Conservation (phyloP, 192 early-diverging fungal genomes). For the Coemansia sp. region DNA sequence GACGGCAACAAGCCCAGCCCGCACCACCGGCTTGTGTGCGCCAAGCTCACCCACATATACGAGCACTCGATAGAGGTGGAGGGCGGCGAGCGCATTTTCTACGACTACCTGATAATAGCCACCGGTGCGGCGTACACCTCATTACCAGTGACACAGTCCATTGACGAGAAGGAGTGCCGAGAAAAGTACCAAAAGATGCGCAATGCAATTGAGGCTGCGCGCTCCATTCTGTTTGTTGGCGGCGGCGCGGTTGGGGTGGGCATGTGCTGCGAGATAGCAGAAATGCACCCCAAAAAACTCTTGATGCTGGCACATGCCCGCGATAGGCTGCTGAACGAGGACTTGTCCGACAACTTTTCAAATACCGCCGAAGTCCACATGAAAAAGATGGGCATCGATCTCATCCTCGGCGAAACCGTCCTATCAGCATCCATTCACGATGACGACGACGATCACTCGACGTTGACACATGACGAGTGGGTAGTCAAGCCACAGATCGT, state of each 20-base stretch:
- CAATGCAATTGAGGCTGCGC: constrained; percentile 51
- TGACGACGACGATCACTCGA: not conserved
- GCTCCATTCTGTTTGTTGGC: constrained; percentile 62
- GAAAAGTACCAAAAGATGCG: constrained; percentile 36
- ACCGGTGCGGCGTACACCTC: constrained; percentile 61
- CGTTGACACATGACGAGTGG: constrained; percentile 6
- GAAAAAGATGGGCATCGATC: constrained; percentile 28
- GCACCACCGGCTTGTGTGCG: constrained; percentile 54
- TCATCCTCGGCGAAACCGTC: constrained; percentile 30
- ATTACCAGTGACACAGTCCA: constrained; percentile 52
- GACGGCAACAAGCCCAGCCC: constrained; percentile 10
- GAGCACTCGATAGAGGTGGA: constrained; percentile 54
- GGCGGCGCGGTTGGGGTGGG: constrained; percentile 64
- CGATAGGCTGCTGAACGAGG: constrained; percentile 32
- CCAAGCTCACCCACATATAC: constrained; percentile 46
- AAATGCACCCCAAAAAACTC: constrained; percentile 47
- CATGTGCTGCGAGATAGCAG: constrained; percentile 59
- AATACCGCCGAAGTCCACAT: constrained; percentile 18
- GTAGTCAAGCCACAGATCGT: constrained; percentile 22
- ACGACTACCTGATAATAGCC: constrained; percentile 68
- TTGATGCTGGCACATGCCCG: constrained; percentile 50
- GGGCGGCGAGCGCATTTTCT: constrained; percentile 54
- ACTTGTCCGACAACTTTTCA: constrained; percentile 26
- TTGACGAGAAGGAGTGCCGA: constrained; percentile 33
- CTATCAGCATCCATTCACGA: not conserved